A percentile compares a stretch with the other conserved stretches of the same genome.
phyloP scores from a whole-genome alignment of 2,329 filamentous ascomycete genomes.

The Beauveria scarabaeidicola region DNA sequence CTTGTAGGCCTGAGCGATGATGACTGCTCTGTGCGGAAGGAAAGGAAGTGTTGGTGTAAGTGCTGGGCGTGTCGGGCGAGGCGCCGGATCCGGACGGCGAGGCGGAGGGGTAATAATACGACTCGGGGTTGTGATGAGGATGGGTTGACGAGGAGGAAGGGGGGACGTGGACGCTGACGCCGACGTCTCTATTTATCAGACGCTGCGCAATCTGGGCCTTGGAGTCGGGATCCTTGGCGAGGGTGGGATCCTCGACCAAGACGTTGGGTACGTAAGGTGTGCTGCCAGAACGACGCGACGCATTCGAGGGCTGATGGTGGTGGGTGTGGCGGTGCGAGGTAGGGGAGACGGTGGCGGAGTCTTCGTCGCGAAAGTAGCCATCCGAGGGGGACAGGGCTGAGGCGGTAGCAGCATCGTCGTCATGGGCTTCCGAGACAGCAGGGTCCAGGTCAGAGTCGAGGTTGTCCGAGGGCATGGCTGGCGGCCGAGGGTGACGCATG shows the following conservation, averaged over 20 bases:
- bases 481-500: constrained; percentile 6
- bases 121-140: constrained; percentile 9
- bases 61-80: constrained; percentile 5
- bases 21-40: constrained; percentile 10
- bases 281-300: constrained; percentile 20
- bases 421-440: constrained; percentile 5
- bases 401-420: constrained; percentile 5
- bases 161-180: neutral
- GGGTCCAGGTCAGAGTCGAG: constrained; percentile 19
- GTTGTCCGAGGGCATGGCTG: constrained; percentile 23
- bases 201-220: constrained; percentile 38
- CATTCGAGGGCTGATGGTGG: constrained; percentile 16
- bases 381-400: constrained; percentile 39
- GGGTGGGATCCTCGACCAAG: constrained; percentile 40
- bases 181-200: constrained; percentile 21
- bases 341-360: constrained; percentile 18
- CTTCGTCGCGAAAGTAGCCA: constrained; percentile 38
- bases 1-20: constrained; percentile 11
- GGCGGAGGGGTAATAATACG: neutral
- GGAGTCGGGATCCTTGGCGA: constrained; percentile 25
- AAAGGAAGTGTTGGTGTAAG: constrained; percentile 9
- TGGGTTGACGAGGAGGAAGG: constrained; percentile 11
- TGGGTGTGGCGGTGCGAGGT: constrained; percentile 13
- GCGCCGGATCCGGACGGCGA: constrained; percentile 7
- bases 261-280: constrained; percentile 40